Evolutionary conservation across 202 grass and related monocot genomes (phyloP), one percentile per base, ranked within the genome.

Genomic region (Schoenoplectus triqueter): DNA sequence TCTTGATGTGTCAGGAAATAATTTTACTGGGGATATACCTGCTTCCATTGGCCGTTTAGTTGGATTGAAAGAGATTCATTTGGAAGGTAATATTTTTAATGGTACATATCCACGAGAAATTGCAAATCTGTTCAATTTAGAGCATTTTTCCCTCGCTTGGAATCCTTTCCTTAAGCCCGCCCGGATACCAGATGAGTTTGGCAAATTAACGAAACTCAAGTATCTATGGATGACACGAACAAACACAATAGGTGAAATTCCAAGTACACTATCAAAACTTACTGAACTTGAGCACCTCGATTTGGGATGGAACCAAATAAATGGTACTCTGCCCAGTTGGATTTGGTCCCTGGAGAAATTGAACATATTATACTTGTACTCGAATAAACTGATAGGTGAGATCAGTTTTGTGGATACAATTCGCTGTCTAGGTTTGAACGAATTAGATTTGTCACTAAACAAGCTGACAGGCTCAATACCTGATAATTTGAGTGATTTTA

Each of bases 391-490:
- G 62, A 79, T 60, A 2, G 91, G 96, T 64, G 81, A 87, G 20
- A 88, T 98, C 17, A 68, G 0, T 66, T 52, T 46, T 8, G 64
- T 5, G 13, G 65, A 49, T 14, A 11, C 81, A 19, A 70, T 83
- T 44, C 47, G 6, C 21, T 50, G 64, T 2, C 64, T 83, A 41
- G 64, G 21, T 22, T 61, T 95, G 80, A 10, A 62, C 0, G 54
- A 89, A 78, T n/a, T 99, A 0, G 93, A 99, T 39, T 0, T 99
- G 13, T 99, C 96, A 0, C 0, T 0, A 4, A 99, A 96, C 67
- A 2, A 68, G 7, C 85, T 99, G 66, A 90, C 80, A 0, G 96
- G 96, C 45, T 17, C 31, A 1, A 94, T 99, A 54, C 86, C 96
- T 0, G 61, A 87, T 1, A 74, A 39, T 49, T 73, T 92, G 6